A percentile compares a stretch with the other conserved stretches of the same genome.
Evolutionary conservation across 441 rosid genomes (phyloP).

Genomic region (Flueggea neowawraea): DNA sequence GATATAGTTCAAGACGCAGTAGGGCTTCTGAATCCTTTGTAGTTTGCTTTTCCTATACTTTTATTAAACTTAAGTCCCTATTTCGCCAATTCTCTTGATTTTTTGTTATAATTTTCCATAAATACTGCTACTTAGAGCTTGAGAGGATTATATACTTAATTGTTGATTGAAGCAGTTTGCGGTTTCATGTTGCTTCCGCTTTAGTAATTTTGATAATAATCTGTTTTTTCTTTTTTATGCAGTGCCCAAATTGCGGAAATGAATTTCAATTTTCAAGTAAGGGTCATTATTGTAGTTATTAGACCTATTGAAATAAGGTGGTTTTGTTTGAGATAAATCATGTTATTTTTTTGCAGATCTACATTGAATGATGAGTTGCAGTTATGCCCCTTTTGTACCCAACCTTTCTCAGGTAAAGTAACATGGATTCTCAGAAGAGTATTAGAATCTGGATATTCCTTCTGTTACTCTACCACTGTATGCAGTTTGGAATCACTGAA

Average conservation of each 20-base stretch:
- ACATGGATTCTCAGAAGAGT: not conserved
- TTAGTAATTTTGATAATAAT: slow-evolving; percentile 3
- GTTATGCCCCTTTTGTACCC: slow-evolving; percentile 85
- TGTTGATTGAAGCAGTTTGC: not conserved
- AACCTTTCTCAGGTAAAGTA: slow-evolving; percentile 80
- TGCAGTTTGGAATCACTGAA: too few relatives aligned
- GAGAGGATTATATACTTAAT: too few relatives aligned
- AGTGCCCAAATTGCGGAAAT: slow-evolving; percentile 94
- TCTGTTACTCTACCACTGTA: too few relatives aligned
- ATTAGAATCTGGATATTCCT: not conserved
- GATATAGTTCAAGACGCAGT: slow-evolving; percentile 78
- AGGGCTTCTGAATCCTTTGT: slow-evolving; percentile 17
- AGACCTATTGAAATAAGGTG: not conserved
- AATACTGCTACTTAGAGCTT: too few relatives aligned
- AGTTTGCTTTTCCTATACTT: too few relatives aligned
- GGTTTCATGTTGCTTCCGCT: not conserved
- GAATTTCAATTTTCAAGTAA: slow-evolving; percentile 90
- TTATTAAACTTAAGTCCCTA: too few relatives aligned
- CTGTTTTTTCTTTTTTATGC: slow-evolving; percentile 25
- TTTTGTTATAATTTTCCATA: too few relatives aligned
- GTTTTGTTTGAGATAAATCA: slow-evolving; percentile 13
- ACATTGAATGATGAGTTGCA: slow-evolving; percentile 73
- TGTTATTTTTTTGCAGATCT: slow-evolving; percentile 49
- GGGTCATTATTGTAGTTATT: slow-evolving; percentile 17
- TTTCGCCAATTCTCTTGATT: too few relatives aligned